These are phyloP conservation scores for Brassica balearica DNA, from an alignment of 441 rosid species.

Conservation along the genomic window DNA sequence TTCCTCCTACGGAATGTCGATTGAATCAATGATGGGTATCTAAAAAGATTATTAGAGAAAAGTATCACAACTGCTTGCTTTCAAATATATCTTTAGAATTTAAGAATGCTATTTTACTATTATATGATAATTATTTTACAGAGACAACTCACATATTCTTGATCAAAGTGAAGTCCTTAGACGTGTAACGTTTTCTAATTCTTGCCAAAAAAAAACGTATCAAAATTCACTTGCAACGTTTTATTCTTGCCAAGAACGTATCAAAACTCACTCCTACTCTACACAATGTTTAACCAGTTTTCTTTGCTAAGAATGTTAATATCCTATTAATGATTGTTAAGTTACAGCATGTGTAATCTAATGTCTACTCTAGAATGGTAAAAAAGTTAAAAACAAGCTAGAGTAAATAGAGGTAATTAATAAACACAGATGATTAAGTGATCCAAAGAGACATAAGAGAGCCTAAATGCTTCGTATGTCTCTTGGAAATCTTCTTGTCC, in stretches of 20 bases:
- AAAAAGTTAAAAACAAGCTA: neutral
- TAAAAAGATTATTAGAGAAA: neutral
- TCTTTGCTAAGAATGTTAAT: neutral
- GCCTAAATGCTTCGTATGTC: too few relatives aligned
- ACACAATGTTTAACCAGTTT: neutral
- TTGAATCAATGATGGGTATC: constrained; percentile 16
- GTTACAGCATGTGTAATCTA: neutral
- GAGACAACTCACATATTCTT: neutral
- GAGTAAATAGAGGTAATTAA: neutral
- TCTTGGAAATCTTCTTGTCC: too few relatives aligned
- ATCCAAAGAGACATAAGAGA: neutral
- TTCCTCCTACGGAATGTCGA: constrained; percentile 26
- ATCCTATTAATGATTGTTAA: neutral
- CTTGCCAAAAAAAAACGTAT: neutral
- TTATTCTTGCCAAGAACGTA: constrained; percentile 1
- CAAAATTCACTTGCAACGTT: neutral
- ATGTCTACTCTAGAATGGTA: neutral
- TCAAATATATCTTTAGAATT: neutral
- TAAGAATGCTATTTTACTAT: neutral
- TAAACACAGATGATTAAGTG: neutral
- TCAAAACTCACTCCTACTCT: neutral
- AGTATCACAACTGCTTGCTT: neutral
- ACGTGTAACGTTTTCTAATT: neutral
- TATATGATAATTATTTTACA: neutral
- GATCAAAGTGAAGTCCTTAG: neutral